These are phyloP conservation scores for Saccharomycopsis oosterbeekiorum DNA, from an alignment of 805 yeast species.

Conservation along the genomic window DNA sequence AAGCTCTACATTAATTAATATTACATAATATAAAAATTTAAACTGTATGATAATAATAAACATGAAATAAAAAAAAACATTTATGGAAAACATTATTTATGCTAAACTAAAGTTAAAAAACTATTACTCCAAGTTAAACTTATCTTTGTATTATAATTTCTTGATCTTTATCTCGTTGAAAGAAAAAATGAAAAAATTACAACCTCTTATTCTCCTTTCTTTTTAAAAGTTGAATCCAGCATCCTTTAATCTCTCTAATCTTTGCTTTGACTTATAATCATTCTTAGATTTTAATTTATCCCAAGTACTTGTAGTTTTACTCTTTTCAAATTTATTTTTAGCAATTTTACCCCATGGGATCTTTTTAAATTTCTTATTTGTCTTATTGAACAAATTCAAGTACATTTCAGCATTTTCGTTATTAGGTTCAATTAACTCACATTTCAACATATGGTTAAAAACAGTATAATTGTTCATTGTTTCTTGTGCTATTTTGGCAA, in stretches of 20 bases:
- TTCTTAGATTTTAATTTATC: conserved; percentile 39
- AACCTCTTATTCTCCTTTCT: neutral
- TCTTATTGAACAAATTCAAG: conserved; percentile 46
- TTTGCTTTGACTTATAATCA: conserved; percentile 32
- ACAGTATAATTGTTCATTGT: conserved; percentile 92
- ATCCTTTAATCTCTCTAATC: conserved; percentile 39
- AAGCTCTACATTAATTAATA: neutral
- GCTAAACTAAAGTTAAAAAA: neutral
- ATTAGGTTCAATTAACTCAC: conserved; percentile 37
- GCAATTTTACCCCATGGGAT: conserved; percentile 53
- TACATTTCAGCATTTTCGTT: conserved; percentile 22
- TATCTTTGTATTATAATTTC: neutral
- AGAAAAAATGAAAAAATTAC: too few species aligned
- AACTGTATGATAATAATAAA: neutral
- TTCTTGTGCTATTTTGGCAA: conserved; percentile 84
- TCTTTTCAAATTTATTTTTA: conserved; percentile 43
- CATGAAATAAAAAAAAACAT: neutral
- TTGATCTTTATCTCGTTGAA: neutral
- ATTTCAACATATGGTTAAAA: conserved; percentile 79
- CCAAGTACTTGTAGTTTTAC: conserved; percentile 51
- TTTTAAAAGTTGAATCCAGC: conserved; percentile 46
- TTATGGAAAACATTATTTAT: neutral
- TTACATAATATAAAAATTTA: neutral
- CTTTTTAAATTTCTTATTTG: conserved; percentile 43
- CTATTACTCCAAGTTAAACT: neutral